Conservation (phyloP, 2,329 filamentous ascomycete genomes). For the Pezicula radicicola region DNA sequence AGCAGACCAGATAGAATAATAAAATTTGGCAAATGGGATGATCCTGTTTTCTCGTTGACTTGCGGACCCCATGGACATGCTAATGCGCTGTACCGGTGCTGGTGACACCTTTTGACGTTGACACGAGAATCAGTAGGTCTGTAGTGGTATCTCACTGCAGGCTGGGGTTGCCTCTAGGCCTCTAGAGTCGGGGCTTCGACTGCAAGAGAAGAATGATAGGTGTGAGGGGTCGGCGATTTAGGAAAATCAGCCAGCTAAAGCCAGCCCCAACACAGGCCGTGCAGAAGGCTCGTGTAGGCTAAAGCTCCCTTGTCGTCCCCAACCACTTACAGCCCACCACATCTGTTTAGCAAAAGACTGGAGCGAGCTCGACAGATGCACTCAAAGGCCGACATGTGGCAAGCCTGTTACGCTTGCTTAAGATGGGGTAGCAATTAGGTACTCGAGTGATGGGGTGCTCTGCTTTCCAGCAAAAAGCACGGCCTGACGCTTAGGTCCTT, state of each 20-base stretch:
- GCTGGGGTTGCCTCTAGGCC: no score
- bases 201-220: background rate
- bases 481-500: no score
- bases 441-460: no score
- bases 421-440: constrained; percentile 3
- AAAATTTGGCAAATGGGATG: no score
- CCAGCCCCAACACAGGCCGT: constrained; percentile 1
- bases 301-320: background rate
- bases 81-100: background rate
- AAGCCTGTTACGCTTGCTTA: constrained; percentile 2
- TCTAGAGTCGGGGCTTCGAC: background rate
- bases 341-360: constrained; percentile 5
- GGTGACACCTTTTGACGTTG: no score
- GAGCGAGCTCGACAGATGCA: constrained; percentile 4
- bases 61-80: no score
- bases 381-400: constrained; percentile 20
- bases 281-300: background rate
- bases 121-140: no score
- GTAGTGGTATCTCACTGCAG: no score
- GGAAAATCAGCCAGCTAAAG: background rate
- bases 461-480: no score
- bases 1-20: background rate
- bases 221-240: background rate
- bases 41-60: no score
- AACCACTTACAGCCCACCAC: constrained; percentile 13